Conservation (phyloP, 306 rosid genomes). For the Rubus idaeus region DNA sequence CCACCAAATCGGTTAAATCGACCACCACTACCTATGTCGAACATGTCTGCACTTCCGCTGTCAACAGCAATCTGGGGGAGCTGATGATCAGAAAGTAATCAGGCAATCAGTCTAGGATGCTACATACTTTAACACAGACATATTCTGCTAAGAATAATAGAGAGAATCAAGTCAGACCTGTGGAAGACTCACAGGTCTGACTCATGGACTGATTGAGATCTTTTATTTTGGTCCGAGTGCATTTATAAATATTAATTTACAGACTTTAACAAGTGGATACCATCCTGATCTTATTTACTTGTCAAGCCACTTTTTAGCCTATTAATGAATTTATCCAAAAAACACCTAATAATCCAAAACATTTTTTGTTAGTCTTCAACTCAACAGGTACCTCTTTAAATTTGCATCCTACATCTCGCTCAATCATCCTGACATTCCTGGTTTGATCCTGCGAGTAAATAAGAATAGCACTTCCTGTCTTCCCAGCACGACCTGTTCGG, state of each 20-base stretch:
- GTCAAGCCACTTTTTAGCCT: not conserved
- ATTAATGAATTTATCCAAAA: not conserved
- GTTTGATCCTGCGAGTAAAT: slow-evolving; percentile 63
- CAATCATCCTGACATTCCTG: slow-evolving; percentile 67
- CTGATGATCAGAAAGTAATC: slow-evolving; percentile 51
- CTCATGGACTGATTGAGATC: no score
- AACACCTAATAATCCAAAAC: not conserved
- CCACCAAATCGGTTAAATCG: slow-evolving; percentile 43
- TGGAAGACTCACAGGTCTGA: not conserved
- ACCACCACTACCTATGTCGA: slow-evolving; percentile 54
- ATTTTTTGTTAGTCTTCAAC: not conserved
- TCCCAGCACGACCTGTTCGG: slow-evolving; percentile 98
- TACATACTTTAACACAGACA: not conserved
- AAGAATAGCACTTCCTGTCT: slow-evolving; percentile 86
- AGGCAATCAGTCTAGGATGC: slow-evolving; percentile 15
- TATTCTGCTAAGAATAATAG: not conserved
- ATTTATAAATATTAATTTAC: not conserved
- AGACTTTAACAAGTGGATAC: not conserved
- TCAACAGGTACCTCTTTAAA: slow-evolving; percentile 67
- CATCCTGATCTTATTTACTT: not conserved
- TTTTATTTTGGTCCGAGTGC: not conserved
- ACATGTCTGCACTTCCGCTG: slow-evolving; percentile 42
- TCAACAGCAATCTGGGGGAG: slow-evolving; percentile 70
- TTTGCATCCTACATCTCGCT: slow-evolving; percentile 83
- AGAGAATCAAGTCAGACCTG: not conserved